Evolutionary conservation across 495 filamentous ascomycete species (phyloP).

Genomic region (Penicillium cinerascens): DNA sequence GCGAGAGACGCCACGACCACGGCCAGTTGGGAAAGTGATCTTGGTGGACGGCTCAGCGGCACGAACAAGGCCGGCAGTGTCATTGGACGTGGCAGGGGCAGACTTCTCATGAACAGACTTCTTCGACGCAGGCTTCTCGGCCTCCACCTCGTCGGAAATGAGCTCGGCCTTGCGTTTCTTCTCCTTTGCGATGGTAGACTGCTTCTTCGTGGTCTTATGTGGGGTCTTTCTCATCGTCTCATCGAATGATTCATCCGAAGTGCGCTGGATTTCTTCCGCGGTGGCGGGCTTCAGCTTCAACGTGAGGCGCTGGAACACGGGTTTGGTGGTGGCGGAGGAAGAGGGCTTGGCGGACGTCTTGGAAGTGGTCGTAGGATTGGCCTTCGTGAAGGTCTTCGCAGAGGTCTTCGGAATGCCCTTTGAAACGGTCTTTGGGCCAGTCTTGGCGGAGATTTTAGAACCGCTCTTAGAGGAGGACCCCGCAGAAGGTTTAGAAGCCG

Average conservation of each 20-base stretch:
- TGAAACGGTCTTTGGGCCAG: background rate
- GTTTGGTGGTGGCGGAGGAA: background rate
- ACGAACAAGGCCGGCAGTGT: background rate
- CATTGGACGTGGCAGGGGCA: background rate
- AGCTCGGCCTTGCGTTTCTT: slow-evolving; percentile 7
- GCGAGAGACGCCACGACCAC: background rate
- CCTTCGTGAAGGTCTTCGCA: background rate
- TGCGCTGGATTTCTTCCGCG: background rate
- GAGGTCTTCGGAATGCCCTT: background rate
- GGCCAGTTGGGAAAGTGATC: background rate
- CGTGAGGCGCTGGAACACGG: background rate
- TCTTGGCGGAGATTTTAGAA: slow-evolving; percentile 8
- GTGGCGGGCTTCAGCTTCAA: slow-evolving; percentile 1
- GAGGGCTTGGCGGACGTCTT: slow-evolving; percentile 8
- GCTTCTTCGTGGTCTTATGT: background rate
- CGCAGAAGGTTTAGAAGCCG: slow-evolving; percentile 5
- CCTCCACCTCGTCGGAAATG: background rate
- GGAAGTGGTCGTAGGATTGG: background rate
- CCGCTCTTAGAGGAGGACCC: too few species aligned
- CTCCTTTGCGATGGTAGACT: background rate
- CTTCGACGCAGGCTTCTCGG: background rate
- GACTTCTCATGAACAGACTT: background rate
- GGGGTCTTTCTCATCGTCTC: background rate
- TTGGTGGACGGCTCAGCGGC: background rate
- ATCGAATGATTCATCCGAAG: background rate